A percentile compares a stretch with the other conserved stretches of the same genome.
phyloP scores from a whole-genome alignment of 2,329 filamentous ascomycete genomes.

The Pseudophaeomoniella oleicola region DNA sequence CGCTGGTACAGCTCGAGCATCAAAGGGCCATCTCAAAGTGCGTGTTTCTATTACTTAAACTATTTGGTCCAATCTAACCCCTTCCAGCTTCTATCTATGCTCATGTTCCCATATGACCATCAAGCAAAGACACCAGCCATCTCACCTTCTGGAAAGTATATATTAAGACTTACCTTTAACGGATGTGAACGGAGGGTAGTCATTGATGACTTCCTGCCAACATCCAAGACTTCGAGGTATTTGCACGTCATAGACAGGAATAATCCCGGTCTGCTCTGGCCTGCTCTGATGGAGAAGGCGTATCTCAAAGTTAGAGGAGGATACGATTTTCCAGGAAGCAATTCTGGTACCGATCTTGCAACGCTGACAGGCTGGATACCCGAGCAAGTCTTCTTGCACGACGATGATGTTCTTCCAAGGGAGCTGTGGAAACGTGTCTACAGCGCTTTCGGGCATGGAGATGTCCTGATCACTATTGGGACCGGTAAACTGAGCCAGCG shows the following conservation, averaged over 20 bases:
- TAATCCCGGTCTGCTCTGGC: conserved; percentile 75
- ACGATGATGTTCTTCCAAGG: conserved; percentile 63
- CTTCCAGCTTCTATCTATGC: conserved; percentile 49
- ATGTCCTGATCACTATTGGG: conserved; percentile 79
- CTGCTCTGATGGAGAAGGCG: conserved; percentile 85
- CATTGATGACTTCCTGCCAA: conserved; percentile 77
- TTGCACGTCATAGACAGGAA: conserved; percentile 79
- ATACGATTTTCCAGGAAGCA: conserved; percentile 95
- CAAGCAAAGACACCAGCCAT: conserved; percentile 40
- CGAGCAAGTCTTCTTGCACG: conserved; percentile 83
- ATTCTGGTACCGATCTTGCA: conserved; percentile 89
- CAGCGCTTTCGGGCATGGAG: conserved; percentile 57
- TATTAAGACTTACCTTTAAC: conserved; percentile 90
- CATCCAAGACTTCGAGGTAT: conserved; percentile 57
- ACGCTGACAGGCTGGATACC: conserved; percentile 92
- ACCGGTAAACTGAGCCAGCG: conserved; percentile 66
- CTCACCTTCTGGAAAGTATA: conserved; percentile 74
- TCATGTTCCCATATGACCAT: conserved; percentile 63
- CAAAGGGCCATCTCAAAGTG: conserved; percentile 56
- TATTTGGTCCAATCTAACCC: conserved; percentile 1
- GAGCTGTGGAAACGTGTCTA: conserved; percentile 66
- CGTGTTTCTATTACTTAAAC: conserved; percentile 8
- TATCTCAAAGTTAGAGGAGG: conserved; percentile 91
- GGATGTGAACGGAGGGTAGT: conserved; percentile 76
- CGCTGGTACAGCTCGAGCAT: conserved; percentile 56